phyloP scores from a whole-genome alignment of 1,284 basidiomycete species.

The Jaminaea rosea region DNA sequence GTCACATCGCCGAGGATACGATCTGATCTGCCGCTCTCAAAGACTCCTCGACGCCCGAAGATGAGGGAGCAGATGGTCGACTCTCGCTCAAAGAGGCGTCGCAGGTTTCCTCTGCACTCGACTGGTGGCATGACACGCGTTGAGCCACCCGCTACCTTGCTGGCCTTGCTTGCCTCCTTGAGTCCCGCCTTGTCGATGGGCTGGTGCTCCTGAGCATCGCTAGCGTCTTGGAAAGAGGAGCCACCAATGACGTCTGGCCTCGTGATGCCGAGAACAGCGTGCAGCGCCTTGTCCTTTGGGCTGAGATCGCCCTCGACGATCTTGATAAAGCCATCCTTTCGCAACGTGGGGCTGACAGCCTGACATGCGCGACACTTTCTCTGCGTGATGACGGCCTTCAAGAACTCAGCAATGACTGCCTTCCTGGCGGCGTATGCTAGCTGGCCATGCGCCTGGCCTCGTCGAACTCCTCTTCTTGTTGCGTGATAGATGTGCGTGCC shows the following conservation, averaged over 20 bases:
- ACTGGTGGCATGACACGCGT: conserved; percentile 82
- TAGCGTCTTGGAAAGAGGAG: background rate
- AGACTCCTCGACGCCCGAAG: conserved; percentile 85
- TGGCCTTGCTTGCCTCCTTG: conserved; percentile 32
- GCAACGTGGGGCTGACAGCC: conserved; percentile 66
- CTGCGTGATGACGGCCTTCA: conserved; percentile 61
- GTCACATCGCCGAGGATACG: conserved; percentile 13
- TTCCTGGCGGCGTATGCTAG: conserved; percentile 81
- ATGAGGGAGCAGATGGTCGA: conserved; percentile 70
- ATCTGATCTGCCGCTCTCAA: conserved; percentile 50
- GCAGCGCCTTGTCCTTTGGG: conserved; percentile 64
- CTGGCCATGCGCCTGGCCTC: conserved; percentile 54
- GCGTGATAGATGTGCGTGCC: conserved; percentile 60
- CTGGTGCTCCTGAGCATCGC: conserved; percentile 30
- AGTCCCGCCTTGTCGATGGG: conserved; percentile 57
- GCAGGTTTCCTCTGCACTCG: conserved; percentile 87
- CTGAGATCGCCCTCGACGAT: conserved; percentile 86
- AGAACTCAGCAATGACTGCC: conserved; percentile 70
- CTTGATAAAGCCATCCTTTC: conserved; percentile 89
- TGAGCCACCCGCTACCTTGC: conserved; percentile 26
- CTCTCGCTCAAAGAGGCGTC: conserved; percentile 79
- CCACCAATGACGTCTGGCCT: conserved; percentile 16
- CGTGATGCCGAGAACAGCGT: conserved; percentile 55
- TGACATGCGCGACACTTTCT: conserved; percentile 57
- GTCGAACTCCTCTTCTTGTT: conserved; percentile 52